Evolutionary conservation across 164 flowering plant genomes (phyloP), one percentile per base, ranked within the genome.

Genomic region (Tinospora cordifolia): DNA sequence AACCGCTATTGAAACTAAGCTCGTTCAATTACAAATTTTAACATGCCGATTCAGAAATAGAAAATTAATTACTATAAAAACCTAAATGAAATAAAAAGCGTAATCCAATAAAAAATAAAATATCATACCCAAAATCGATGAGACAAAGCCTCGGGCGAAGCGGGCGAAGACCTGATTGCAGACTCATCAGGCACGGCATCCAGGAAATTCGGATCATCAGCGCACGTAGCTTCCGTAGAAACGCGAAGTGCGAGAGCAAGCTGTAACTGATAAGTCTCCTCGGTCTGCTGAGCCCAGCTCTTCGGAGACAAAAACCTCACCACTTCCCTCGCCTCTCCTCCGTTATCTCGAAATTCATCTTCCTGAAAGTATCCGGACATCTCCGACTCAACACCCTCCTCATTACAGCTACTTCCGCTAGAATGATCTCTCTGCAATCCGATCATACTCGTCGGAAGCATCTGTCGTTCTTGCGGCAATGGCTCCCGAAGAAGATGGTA

Each of bases 261-360:
- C 87, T 92, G 98, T 81, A 94, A 75, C 74, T 92, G 98, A 40
- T 94, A 94, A 72, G 97, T 92, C 86, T 94, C 99, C 83, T 89
- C 97, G 68, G 97, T 92, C 79, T 92, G 99, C 84, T 87, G 99
- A 47, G 99, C 98, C 98, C 97, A 92, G 75, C 90, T 94, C 87
- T 88, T 94, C 9, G 85, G 84, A 0, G 85, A 79, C 1, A 86
- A 84, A 38, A 75, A 79, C 34, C n/a, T n/a, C n/a, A n/a, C n/a
- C n/a, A n/a, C n/a, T n/a, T n/a, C n/a, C n/a, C n/a, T n/a, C n/a
- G n/a, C n/a, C n/a, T n/a, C n/a, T n/a, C n/a, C n/a, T n/a, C n/a
- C n/a, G n/a, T n/a, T n/a, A n/a, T n/a, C n/a, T n/a, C n/a, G n/a
- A n/a, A n/a, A n/a, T n/a, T 22, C 79, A 27, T 82, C 88, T 6